phyloP scores from a whole-genome alignment of 2,329 filamentous ascomycete genomes.

The Xylaria sp. region DNA sequence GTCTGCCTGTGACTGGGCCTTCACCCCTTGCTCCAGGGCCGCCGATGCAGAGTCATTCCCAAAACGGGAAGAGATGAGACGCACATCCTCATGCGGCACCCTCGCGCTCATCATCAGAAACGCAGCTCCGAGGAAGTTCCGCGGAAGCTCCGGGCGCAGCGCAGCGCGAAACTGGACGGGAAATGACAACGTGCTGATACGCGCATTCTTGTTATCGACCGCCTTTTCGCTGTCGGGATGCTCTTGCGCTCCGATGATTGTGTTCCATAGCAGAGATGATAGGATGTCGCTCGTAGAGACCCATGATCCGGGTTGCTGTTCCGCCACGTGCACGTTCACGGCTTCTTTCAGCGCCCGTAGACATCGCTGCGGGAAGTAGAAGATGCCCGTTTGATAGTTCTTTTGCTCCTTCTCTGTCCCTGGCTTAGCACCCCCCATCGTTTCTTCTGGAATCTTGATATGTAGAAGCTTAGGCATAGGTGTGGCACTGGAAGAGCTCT shows the following conservation, averaged over 20 bases:
- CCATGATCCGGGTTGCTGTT: slow-evolving; percentile 37
- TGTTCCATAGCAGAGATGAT: slow-evolving; percentile 47
- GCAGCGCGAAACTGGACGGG: slow-evolving; percentile 47
- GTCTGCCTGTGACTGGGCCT: neutral
- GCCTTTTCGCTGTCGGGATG: neutral
- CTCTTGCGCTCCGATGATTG: slow-evolving; percentile 39
- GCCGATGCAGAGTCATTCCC: neutral
- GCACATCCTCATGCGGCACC: slow-evolving; percentile 28
- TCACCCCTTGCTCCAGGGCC: neutral
- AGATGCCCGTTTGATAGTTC: slow-evolving; percentile 42
- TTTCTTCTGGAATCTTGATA: slow-evolving; percentile 23
- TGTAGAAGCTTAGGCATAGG: slow-evolving; percentile 42
- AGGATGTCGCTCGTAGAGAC: slow-evolving; percentile 48
- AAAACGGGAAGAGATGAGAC: slow-evolving; percentile 25
- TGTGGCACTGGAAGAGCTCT: neutral
- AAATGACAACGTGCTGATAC: slow-evolving; percentile 42
- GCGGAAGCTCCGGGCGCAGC: slow-evolving; percentile 39
- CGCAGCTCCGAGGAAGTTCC: slow-evolving; percentile 46
- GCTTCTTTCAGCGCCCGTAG: slow-evolving; percentile 40
- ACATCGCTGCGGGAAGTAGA: slow-evolving; percentile 41
- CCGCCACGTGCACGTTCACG: slow-evolving; percentile 38
- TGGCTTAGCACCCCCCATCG: neutral
- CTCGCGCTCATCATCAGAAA: slow-evolving; percentile 45
- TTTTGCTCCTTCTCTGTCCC: neutral
- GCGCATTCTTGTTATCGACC: neutral